Percentiles rank a stretch among this genome's conserved stretches.
These are phyloP conservation scores for Gryganskiella cystojenkinii DNA, from an alignment of 192 early-diverging fungal species.

Conservation along the genomic window DNA sequence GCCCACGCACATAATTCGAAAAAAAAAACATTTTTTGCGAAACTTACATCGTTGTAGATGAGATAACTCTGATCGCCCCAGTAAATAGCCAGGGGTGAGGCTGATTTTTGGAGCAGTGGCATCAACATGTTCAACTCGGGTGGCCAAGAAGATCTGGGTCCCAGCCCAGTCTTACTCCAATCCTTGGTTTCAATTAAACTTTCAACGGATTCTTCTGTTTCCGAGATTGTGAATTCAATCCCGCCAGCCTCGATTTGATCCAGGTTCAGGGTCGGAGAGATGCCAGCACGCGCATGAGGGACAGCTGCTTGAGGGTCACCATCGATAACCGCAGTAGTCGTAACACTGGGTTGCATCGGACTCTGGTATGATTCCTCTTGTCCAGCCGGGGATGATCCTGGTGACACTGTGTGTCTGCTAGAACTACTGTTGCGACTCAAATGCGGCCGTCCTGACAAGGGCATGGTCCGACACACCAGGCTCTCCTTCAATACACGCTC, in stretches of 20 bases:
- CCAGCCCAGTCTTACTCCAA: conserved; percentile 48
- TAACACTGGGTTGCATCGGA: not conserved
- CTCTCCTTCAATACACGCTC: not conserved
- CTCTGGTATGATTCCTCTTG: too few species aligned
- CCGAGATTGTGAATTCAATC: not conserved
- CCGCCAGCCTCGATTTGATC: not conserved
- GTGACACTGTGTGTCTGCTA: too few species aligned
- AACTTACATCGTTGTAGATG: conserved; percentile 46
- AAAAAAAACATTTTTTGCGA: not conserved
- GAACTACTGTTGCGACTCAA: too few species aligned
- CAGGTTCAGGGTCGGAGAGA: conserved; percentile 18
- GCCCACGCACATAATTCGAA: too few species aligned
- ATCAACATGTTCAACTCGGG: conserved; percentile 12
- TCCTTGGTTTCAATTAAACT: conserved; percentile 33
- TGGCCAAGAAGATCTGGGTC: conserved; percentile 34
- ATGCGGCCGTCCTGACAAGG: too few species aligned
- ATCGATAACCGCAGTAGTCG: not conserved
- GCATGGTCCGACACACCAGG: too few species aligned
- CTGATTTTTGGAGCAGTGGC: conserved; percentile 11
- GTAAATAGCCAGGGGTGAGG: conserved; percentile 27
- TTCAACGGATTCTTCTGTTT: conserved; percentile 24
- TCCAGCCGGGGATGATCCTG: not conserved
- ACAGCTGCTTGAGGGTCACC: not conserved
- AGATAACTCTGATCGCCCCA: conserved; percentile 27
- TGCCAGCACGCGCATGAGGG: conserved; percentile 29